Evolutionary conservation across 1,284 basidiomycete species (phyloP).

Genomic region (Volvariella surrecta): DNA sequence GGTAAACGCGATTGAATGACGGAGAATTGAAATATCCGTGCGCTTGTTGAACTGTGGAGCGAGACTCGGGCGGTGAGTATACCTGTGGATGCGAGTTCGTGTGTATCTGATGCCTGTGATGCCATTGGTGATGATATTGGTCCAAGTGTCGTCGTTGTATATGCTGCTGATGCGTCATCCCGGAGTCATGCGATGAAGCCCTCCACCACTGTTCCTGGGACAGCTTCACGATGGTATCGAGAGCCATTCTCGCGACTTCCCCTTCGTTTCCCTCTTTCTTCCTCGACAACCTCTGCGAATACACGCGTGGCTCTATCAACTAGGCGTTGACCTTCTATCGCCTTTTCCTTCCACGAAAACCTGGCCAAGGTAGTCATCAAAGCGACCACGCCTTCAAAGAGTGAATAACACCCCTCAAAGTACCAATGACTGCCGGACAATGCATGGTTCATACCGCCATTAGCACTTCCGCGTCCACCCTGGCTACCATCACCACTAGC

Average conservation of each 20-base stretch:
- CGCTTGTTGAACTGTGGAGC: no score
- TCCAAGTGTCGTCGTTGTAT: not conserved
- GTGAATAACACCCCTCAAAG: constrained; percentile 30
- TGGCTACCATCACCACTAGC: constrained; percentile 4
- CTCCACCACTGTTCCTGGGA: constrained; percentile 18
- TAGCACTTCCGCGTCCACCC: not conserved
- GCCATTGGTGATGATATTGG: no score
- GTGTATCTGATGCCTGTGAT: no score
- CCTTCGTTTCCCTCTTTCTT: constrained; percentile 21
- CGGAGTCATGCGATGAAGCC: not conserved
- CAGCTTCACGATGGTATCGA: constrained; percentile 23
- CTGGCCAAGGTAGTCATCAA: constrained; percentile 25
- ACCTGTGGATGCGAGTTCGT: no score
- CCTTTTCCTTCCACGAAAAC: constrained; percentile 21
- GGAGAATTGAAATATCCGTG: no score
- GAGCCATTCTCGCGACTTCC: constrained; percentile 23
- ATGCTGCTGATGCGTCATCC: not conserved
- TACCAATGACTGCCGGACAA: constrained; percentile 25
- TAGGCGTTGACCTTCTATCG: constrained; percentile 19
- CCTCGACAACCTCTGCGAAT: constrained; percentile 18
- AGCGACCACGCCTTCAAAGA: constrained; percentile 31
- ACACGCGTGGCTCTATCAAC: constrained; percentile 22
- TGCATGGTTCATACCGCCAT: not conserved
- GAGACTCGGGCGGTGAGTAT: no score
- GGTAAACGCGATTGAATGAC: no score